Base-by-base conservation (phyloP, 1,284 basidiomycete genomes). In the Moesziomyces globuligerus region DNA sequence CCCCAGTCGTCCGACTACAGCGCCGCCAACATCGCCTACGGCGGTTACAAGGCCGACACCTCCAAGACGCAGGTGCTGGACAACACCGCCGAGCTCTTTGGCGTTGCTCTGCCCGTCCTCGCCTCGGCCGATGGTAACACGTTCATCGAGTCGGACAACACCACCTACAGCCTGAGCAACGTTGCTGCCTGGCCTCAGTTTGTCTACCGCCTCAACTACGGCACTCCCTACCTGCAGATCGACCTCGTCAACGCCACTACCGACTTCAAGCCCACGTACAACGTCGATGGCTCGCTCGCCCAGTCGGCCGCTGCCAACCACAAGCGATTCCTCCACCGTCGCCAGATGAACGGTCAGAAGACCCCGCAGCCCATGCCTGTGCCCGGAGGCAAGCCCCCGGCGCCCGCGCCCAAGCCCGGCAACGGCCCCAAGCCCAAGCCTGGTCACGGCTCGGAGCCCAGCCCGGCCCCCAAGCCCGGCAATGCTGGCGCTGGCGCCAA, bases 31-130 rank as follows among this genome's bases (percentile, higher is more conserved):
- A 61, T 75, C n/a, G 67, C 74, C 2, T 75, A 75, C 53, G 52
- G 52, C 17, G 74, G 74, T 7, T 69, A 68, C 48, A 52, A 52
- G 24, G 61, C 58, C 10, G 65, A 67, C 42, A 50, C 69, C 8
- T 62, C 55, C 48, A 58, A 53, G 36, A 57, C 57, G 41, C 54
- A 64, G 51, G 38, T 74, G 4, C 39, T 75, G 21, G 74, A 75
- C 62, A 65, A 70, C 41, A 74, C 62, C 13, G 42, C 24, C 38
- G 62, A 69, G 53, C 58, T 70, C 15, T 64, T 76, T 28, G 74
- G 68, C 7, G 32, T 60, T 6, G 42, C 44, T 11, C 46, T 76
- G 43, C 74, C 74, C 17, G 68, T 68, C n/a, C 54, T 76, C 3
- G 42, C 45, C 4, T 37, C 39, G 3, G 29, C 67, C 4, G 62